phyloP scores from a whole-genome alignment of 2,329 filamentous ascomycete genomes.

The Sporothrix phasma region DNA sequence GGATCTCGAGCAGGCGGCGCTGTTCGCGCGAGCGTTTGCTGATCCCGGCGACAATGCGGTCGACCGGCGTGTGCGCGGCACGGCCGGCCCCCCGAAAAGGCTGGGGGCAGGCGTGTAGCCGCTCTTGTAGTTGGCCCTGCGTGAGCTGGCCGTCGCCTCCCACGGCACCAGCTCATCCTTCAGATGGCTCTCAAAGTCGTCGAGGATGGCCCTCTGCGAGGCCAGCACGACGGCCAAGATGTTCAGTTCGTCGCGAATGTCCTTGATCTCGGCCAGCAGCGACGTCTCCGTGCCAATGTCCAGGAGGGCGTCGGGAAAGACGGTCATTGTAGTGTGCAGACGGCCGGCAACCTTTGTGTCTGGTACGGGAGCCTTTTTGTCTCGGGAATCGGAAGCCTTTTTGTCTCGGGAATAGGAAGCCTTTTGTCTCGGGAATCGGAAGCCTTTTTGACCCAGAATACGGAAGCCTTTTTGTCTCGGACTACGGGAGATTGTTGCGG shows the following conservation, averaged over 20 bases:
- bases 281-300: slow-evolving; percentile 52
- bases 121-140: not conserved
- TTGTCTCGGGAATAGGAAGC: too few relatives aligned
- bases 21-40: slow-evolving; percentile 48
- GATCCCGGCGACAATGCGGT: slow-evolving; percentile 29
- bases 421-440: too few relatives aligned
- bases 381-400: too few relatives aligned
- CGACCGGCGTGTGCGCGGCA: not conserved
- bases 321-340: not conserved
- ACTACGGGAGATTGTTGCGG: not conserved
- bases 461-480: too few relatives aligned
- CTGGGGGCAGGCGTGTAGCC: not conserved
- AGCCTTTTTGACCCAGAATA: too few relatives aligned
- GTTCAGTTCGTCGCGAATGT: slow-evolving; percentile 57
- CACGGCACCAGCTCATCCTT: slow-evolving; percentile 22
- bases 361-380: too few relatives aligned
- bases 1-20: slow-evolving; percentile 45
- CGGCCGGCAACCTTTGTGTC: slow-evolving; percentile 9
- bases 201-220: slow-evolving; percentile 15
- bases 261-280: slow-evolving; percentile 53
- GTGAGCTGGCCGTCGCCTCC: not conserved
- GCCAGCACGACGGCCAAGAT: slow-evolving; percentile 41
- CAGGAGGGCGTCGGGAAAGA: slow-evolving; percentile 45
- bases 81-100: too few relatives aligned
- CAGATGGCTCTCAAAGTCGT: slow-evolving; percentile 36